A percentile compares a stretch with the other conserved stretches of the same genome.
These are phyloP conservation scores for Trichaptum fuscoviolaceum DNA, from an alignment of 768 basidiomycete genomes.

Conservation along the genomic window DNA sequence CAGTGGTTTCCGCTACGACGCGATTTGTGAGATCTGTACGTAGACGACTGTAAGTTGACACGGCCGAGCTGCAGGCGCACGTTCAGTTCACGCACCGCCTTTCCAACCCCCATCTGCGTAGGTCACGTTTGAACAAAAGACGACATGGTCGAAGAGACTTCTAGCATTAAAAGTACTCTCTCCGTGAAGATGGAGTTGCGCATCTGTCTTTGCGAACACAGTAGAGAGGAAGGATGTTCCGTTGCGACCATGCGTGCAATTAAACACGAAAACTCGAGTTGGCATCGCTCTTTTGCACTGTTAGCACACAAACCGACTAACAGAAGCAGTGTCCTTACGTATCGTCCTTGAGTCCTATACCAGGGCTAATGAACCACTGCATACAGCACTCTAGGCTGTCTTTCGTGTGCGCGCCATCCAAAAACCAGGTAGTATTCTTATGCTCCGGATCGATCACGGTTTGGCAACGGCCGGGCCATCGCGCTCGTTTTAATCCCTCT, in stretches of 20 bases:
- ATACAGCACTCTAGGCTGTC: slow-evolving; percentile 87
- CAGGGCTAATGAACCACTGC: slow-evolving; percentile 77
- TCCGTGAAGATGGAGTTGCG: slow-evolving; percentile 38
- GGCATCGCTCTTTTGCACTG: slow-evolving; percentile 12
- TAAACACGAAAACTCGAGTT: slow-evolving; percentile 77
- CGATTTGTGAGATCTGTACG: slow-evolving; percentile 69
- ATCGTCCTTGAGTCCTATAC: slow-evolving; percentile 36
- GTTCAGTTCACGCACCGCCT: slow-evolving; percentile 54
- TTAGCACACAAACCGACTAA: not conserved
- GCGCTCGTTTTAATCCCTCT: slow-evolving; percentile 58
- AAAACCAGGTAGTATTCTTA: slow-evolving; percentile 65
- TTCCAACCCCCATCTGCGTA: slow-evolving; percentile 87
- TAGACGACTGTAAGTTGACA: not conserved
- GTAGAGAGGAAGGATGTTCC: slow-evolving; percentile 63
- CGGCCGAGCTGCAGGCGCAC: slow-evolving; percentile 13
- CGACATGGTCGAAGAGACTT: slow-evolving; percentile 75
- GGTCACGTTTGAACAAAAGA: slow-evolving; percentile 97
- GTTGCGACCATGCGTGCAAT: slow-evolving; percentile 89
- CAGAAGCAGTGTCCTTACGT: slow-evolving; percentile 5
- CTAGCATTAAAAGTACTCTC: slow-evolving; percentile 28
- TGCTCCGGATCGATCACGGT: slow-evolving; percentile 58
- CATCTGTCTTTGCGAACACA: slow-evolving; percentile 47
- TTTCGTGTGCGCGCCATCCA: slow-evolving; percentile 93
- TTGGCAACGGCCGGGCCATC: slow-evolving; percentile 97
- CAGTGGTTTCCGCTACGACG: slow-evolving; percentile 56